phyloP scores from a whole-genome alignment of 169 alveolate species.

The Perkinsus olseni region DNA sequence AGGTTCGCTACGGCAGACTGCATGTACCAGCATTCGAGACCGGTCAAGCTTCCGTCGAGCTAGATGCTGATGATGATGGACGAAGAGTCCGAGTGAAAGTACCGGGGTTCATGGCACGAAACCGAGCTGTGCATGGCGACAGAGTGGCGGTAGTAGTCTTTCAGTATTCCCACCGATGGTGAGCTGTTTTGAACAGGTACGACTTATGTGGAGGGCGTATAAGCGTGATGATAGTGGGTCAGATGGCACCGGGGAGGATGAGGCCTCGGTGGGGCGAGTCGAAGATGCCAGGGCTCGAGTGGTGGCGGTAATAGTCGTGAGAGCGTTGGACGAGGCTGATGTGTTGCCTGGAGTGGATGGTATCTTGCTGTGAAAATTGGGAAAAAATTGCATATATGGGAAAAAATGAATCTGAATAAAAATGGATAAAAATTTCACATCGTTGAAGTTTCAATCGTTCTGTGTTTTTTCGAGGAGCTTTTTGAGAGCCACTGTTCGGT shows the following conservation, averaged over 20 bases:
- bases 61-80: not conserved
- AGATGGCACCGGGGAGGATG: not conserved
- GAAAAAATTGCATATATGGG: too few relatives aligned
- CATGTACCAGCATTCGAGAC: not conserved
- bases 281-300: not conserved
- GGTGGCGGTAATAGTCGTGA: not conserved
- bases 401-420: too few relatives aligned
- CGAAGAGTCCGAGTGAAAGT: slow-evolving; percentile 14
- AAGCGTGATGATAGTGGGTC: not conserved
- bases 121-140: slow-evolving; percentile 57
- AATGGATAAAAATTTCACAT: too few relatives aligned
- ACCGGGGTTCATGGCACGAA: slow-evolving; percentile 55
- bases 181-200: not conserved
- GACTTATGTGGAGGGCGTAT: not conserved
- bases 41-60: not conserved
- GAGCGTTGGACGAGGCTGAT: not conserved
- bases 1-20: not conserved
- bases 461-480: too few relatives aligned
- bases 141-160: slow-evolving; percentile 32
- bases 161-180: not conserved
- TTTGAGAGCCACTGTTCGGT: too few relatives aligned
- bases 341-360: not conserved
- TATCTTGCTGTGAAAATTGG: too few relatives aligned
- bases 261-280: not conserved
- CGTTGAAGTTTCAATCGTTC: too few relatives aligned